A percentile compares a stretch with the other conserved stretches of the same genome.
Evolutionary conservation across 441 rosid species (phyloP).

Genomic region (Sinapis alba): DNA sequence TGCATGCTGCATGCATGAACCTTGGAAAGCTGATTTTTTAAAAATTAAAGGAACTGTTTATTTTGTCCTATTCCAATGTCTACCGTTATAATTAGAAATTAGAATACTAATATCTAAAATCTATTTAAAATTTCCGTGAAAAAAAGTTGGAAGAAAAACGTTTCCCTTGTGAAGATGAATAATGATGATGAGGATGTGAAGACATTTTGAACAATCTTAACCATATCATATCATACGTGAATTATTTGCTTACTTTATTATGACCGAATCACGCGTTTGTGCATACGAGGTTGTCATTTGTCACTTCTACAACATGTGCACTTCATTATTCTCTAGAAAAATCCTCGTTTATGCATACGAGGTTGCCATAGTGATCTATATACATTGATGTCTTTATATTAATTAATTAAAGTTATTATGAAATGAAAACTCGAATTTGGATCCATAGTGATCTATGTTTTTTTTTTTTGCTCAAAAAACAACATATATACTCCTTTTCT

Average conservation of each 20-base stretch:
- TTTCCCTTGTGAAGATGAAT: constrained; percentile 23
- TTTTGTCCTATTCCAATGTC: constrained; percentile 16
- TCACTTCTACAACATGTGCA: constrained; percentile 21
- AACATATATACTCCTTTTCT: no score
- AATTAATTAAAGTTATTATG: neutral
- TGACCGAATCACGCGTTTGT: constrained; percentile 25
- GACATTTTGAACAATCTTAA: constrained; percentile 33
- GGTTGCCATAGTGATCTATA: no score
- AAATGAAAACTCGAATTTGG: neutral
- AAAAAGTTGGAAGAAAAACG: constrained; percentile 5
- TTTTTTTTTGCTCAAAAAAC: no score
- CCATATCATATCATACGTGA: constrained; percentile 9
- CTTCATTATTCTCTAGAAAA: neutral
- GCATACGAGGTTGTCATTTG: constrained; percentile 36
- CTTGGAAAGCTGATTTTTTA: constrained; percentile 11
- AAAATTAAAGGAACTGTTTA: constrained; percentile 6
- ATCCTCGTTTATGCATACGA: no score
- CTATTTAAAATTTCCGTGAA: neutral
- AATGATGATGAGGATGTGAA: constrained; percentile 26
- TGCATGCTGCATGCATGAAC: constrained; percentile 38
- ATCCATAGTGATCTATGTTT: no score
- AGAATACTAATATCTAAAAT: constrained; percentile 2
- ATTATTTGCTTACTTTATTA: constrained; percentile 5
- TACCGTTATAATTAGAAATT: constrained; percentile 31
- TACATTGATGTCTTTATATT: no score